Conservation (phyloP, 805 yeast species). For the Starmerella khaoyaiensis region DNA sequence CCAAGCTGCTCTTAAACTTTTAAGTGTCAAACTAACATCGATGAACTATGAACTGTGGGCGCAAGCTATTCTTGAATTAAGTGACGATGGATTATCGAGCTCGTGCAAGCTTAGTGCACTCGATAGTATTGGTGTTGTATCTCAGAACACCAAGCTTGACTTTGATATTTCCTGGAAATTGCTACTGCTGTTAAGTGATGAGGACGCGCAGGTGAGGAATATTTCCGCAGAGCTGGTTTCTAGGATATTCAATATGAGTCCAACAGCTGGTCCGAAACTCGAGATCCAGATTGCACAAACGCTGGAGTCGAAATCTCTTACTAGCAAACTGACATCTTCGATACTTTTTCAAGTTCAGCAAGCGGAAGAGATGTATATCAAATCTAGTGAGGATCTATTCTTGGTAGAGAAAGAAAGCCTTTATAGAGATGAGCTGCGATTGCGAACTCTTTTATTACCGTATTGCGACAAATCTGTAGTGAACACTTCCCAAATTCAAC, state of each 20-base stretch:
- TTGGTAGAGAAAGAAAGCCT: slow-evolving; percentile 56
- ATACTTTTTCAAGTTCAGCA: too few relatives aligned
- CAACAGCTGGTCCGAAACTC: slow-evolving; percentile 16
- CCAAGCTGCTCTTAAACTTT: slow-evolving; percentile 15
- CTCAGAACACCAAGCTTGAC: too few relatives aligned
- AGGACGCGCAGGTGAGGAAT: slow-evolving; percentile 48
- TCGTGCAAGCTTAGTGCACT: slow-evolving; percentile 37
- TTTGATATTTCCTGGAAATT: slow-evolving; percentile 14
- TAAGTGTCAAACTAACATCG: slow-evolving; percentile 1
- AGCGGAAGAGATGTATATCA: slow-evolving; percentile 17
- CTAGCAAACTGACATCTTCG: slow-evolving; percentile 10
- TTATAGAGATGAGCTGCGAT: slow-evolving; percentile 40
- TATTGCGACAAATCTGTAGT: too few relatives aligned
- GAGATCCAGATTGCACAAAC: slow-evolving; percentile 3
- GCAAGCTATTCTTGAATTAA: slow-evolving; percentile 22
- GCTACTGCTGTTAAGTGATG: slow-evolving; percentile 36
- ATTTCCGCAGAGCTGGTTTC: slow-evolving; percentile 35
- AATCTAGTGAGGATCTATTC: slow-evolving; percentile 35
- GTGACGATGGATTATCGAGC: slow-evolving; percentile 36
- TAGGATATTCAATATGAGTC: slow-evolving; percentile 21
- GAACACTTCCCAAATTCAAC: too few relatives aligned
- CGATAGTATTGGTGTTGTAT: slow-evolving; percentile 33
- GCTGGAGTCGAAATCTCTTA: slow-evolving; percentile 6
- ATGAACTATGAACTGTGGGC: slow-evolving; percentile 23
- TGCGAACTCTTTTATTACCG: not conserved